phyloP scores from a whole-genome alignment of 108 stramenopile genomes.

The Nitzschia palea region DNA sequence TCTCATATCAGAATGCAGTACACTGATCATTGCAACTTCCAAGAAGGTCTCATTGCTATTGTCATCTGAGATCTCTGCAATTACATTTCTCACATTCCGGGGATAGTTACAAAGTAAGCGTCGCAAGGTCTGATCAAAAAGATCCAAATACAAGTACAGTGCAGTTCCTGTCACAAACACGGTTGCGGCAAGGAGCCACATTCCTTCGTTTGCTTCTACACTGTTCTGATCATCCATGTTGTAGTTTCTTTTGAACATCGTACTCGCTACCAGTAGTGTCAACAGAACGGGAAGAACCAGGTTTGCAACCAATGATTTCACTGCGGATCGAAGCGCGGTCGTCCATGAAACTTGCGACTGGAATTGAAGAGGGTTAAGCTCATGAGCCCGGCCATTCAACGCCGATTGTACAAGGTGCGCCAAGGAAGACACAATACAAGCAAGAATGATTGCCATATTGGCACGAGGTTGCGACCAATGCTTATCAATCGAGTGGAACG shows the following conservation, averaged over 20 bases:
- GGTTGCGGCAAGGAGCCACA: background rate
- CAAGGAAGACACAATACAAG: conserved; percentile 16
- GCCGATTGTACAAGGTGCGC: conserved; percentile 18
- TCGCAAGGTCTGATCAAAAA: conserved; percentile 26
- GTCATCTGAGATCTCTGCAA: conserved; percentile 27
- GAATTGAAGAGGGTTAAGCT: conserved; percentile 27
- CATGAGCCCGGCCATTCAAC: conserved; percentile 31
- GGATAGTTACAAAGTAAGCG: conserved; percentile 20
- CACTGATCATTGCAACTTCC: conserved; percentile 26
- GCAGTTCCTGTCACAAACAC: background rate
- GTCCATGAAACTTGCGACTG: conserved; percentile 3
- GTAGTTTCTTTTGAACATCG: background rate
- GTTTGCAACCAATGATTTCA: background rate
- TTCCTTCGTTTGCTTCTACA: background rate
- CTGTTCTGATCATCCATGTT: background rate
- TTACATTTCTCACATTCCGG: conserved; percentile 18
- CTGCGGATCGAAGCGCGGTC: background rate
- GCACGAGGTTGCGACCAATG: background rate
- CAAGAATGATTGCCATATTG: conserved; percentile 10
- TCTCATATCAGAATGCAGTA: conserved; percentile 22
- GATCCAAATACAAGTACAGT: conserved; percentile 14
- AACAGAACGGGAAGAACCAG: background rate
- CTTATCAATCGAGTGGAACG: background rate
- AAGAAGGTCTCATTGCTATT: conserved; percentile 24
- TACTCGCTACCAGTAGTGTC: background rate